phyloP scores from a whole-genome alignment of 192 early-diverging fungal genomes.

The Chytriomyces sp. region DNA sequence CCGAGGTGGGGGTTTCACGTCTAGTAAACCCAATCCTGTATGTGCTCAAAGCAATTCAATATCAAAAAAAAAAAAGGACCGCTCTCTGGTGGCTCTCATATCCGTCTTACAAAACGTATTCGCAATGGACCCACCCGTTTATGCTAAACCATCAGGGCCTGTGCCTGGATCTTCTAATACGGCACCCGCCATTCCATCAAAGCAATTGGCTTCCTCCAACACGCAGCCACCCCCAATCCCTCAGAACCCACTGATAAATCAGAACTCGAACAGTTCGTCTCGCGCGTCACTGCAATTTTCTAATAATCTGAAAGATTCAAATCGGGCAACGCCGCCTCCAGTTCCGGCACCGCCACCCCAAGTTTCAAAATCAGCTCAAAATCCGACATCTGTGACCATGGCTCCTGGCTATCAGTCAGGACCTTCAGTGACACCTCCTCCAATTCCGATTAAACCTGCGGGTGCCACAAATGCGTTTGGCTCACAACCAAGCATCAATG shows the following conservation, averaged over 20 bases:
- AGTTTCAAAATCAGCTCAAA: neutral
- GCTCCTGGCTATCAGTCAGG: neutral
- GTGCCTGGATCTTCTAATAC: constrained; percentile 5
- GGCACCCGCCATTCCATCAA: constrained; percentile 22
- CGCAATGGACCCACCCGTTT: constrained; percentile 78
- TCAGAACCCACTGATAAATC: constrained; percentile 9
- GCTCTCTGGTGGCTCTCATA: constrained; percentile 34
- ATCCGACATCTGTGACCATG: neutral
- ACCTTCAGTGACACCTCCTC: neutral
- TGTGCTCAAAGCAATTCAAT: constrained; percentile 12
- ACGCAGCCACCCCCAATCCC: constrained; percentile 20
- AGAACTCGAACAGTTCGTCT: neutral
- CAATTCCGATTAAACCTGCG: neutral
- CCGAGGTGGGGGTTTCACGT: constrained; percentile 41
- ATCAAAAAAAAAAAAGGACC: constrained; percentile 7
- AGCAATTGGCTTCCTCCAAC: neutral
- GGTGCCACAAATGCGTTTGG: neutral
- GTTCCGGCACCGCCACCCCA: constrained; percentile 5
- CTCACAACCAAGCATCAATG: neutral
- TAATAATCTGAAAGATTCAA: neutral
- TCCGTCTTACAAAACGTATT: constrained; percentile 75
- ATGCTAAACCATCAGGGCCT: constrained; percentile 51
- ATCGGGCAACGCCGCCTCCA: neutral
- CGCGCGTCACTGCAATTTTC: neutral
- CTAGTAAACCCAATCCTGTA: neutral